These are phyloP conservation scores for Termitomyces sp. DNA, from an alignment of 768 basidiomycete genomes.

Conservation along the genomic window DNA sequence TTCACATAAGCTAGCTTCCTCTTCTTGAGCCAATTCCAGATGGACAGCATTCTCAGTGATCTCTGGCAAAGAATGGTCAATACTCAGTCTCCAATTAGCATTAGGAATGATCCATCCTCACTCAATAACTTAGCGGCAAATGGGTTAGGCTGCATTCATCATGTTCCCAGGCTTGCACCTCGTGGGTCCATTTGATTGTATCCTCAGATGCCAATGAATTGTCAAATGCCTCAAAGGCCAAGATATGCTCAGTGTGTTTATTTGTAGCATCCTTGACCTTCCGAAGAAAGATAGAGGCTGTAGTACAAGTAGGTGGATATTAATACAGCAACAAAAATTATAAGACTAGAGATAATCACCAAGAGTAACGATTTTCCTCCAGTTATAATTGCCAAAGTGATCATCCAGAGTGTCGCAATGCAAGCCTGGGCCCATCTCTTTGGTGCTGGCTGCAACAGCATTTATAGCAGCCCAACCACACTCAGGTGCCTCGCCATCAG, in stretches of 20 bases:
- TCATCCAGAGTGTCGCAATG: constrained; percentile 25
- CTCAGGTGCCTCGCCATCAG: constrained; percentile 20
- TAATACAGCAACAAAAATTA: too few relatives aligned
- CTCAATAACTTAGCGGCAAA: constrained; percentile 1
- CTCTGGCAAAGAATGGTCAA: constrained; percentile 2
- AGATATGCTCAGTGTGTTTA: constrained; percentile 5
- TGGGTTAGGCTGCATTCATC: constrained; percentile 10
- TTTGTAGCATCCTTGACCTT: constrained; percentile 16
- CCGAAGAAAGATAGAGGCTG: constrained; percentile 10
- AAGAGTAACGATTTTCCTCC: constrained; percentile 20
- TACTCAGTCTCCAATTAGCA: background rate
- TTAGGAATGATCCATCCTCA: background rate
- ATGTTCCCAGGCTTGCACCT: constrained; percentile 10
- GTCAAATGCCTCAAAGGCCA: constrained; percentile 15
- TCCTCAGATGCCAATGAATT: background rate
- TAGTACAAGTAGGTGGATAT: too few relatives aligned
- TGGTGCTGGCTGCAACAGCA: constrained; percentile 17
- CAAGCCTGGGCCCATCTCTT: constrained; percentile 26
- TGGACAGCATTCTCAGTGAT: constrained; percentile 11
- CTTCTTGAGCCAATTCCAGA: constrained; percentile 13
- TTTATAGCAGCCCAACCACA: constrained; percentile 25
- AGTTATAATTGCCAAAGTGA: constrained; percentile 25
- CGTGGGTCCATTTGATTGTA: background rate
- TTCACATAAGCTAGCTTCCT: background rate
- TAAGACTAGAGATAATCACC: background rate